phyloP scores from a whole-genome alignment of 768 basidiomycete genomes.

The Rhodotorula babjevae region DNA sequence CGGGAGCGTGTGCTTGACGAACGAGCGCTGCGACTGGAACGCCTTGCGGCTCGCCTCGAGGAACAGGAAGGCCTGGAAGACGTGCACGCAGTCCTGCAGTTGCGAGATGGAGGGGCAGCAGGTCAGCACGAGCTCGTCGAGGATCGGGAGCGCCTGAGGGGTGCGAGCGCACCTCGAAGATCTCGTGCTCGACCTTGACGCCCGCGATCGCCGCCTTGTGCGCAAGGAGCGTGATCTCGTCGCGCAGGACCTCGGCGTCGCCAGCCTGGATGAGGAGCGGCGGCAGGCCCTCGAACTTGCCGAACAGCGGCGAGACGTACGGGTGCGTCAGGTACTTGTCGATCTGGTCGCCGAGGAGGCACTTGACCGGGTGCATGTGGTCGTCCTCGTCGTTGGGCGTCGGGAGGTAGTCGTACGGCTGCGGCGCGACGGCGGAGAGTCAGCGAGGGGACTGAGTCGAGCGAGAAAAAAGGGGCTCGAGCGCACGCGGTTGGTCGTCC shows the following conservation, averaged over 20 bases:
- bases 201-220: constrained; percentile 87
- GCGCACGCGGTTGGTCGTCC: constrained; percentile 78
- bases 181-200: constrained; percentile 78
- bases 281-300: constrained; percentile 76
- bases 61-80: constrained; percentile 43
- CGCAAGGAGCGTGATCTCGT: constrained; percentile 84
- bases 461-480: background rate
- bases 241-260: constrained; percentile 89
- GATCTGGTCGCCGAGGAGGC: constrained; percentile 66
- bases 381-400: constrained; percentile 62
- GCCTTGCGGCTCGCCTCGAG: constrained; percentile 43
- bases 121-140: background rate
- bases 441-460: background rate
- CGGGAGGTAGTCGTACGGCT: constrained; percentile 69
- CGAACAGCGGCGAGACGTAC: constrained; percentile 91
- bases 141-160: background rate
- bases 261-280: constrained; percentile 87
- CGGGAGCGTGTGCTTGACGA: constrained; percentile 40
- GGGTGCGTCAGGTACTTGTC: constrained; percentile 85
- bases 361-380: constrained; percentile 87
- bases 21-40: constrained; percentile 39
- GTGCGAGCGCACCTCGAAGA: constrained; percentile 44
- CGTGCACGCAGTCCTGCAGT: constrained; percentile 75
- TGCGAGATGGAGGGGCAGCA: background rate
- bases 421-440: background rate